Evolutionary conservation across 2,329 filamentous ascomycete species (phyloP).

Genomic region (Pseudogymnoascus sp.): DNA sequence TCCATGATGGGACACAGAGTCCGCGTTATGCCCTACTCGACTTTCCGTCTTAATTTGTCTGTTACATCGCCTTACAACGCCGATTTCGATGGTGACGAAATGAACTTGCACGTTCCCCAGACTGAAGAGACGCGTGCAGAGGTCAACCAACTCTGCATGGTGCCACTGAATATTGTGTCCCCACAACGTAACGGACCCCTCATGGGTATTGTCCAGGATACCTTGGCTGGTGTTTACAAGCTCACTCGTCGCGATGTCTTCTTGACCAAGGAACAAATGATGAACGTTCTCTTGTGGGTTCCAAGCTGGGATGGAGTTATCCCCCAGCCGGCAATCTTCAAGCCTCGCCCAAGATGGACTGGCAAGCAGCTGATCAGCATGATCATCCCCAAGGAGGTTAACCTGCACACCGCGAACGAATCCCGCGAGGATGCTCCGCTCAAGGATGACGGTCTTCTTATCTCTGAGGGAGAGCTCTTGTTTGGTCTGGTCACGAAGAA

Average conservation of each 20-base stretch:
- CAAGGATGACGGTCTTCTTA: constrained; percentile 70
- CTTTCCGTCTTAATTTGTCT: constrained; percentile 93
- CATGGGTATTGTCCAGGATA: constrained; percentile 99
- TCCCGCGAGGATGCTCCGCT: constrained; percentile 51
- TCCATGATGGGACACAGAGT: constrained; percentile 99
- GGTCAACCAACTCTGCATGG: constrained; percentile 88
- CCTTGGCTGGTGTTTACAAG: constrained; percentile 93
- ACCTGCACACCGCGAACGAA: constrained; percentile 60
- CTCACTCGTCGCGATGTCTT: constrained; percentile 90
- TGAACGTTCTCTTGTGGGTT: constrained; percentile 97
- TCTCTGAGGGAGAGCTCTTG: constrained; percentile 81
- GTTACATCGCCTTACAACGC: constrained; percentile 99
- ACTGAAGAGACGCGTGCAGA: constrained; percentile 95
- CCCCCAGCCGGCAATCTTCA: constrained; percentile 86
- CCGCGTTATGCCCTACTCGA: constrained; percentile 97
- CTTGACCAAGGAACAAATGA: constrained; percentile 80
- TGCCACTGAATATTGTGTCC: constrained; percentile 97
- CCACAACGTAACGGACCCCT: constrained; percentile 93
- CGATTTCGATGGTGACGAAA: constrained; percentile 99
- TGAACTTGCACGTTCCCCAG: constrained; percentile 99
- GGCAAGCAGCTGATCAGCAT: constrained; percentile 96
- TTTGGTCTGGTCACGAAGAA: constrained; percentile 92
- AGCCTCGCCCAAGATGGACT: constrained; percentile 89
- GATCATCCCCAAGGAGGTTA: constrained; percentile 81
- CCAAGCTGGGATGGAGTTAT: constrained; percentile 96